Evolutionary conservation across 2,329 filamentous ascomycete genomes (phyloP).

Genomic region (Mollisiaceae sp.): DNA sequence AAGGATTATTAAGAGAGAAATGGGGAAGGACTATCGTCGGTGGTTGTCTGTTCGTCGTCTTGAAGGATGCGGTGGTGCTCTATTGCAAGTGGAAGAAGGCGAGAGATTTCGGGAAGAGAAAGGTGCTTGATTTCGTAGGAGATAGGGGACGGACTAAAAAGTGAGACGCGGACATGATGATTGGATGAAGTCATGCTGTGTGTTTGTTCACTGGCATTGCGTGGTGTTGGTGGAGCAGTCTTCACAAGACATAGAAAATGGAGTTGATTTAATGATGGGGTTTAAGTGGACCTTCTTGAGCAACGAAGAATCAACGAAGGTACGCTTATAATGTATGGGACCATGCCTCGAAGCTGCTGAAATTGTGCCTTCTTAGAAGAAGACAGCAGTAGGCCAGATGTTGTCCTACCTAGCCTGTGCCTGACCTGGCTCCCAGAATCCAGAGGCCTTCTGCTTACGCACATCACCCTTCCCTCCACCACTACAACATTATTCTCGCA

Average conservation of each 20-base stretch:
- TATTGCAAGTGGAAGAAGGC: slow-evolving; percentile 69
- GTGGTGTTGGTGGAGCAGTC: not conserved
- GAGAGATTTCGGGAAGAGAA: slow-evolving; percentile 58
- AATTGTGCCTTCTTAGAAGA: not conserved
- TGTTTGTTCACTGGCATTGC: not conserved
- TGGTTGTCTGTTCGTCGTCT: slow-evolving; percentile 84
- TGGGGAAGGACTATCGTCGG: slow-evolving; percentile 92
- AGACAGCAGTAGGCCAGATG: no score
- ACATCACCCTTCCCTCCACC: no score
- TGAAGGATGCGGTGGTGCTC: slow-evolving; percentile 70
- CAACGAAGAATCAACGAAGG: not conserved
- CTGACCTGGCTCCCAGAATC: no score
- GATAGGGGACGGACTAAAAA: not conserved
- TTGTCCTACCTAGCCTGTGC: not conserved
- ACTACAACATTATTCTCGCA: no score
- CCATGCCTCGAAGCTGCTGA: not conserved
- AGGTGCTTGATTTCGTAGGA: slow-evolving; percentile 47
- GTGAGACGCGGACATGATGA: not conserved
- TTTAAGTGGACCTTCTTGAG: slow-evolving; percentile 11
- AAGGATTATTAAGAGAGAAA: slow-evolving; percentile 71
- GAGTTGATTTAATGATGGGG: not conserved
- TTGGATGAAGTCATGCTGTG: not conserved
- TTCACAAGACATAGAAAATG: no score
- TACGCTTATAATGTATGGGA: not conserved
- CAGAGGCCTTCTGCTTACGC: no score